Evolutionary conservation across 2,329 filamentous ascomycete genomes (phyloP), one percentile per base, ranked within the genome.

Genomic region (Hansfordia pulvinata): DNA sequence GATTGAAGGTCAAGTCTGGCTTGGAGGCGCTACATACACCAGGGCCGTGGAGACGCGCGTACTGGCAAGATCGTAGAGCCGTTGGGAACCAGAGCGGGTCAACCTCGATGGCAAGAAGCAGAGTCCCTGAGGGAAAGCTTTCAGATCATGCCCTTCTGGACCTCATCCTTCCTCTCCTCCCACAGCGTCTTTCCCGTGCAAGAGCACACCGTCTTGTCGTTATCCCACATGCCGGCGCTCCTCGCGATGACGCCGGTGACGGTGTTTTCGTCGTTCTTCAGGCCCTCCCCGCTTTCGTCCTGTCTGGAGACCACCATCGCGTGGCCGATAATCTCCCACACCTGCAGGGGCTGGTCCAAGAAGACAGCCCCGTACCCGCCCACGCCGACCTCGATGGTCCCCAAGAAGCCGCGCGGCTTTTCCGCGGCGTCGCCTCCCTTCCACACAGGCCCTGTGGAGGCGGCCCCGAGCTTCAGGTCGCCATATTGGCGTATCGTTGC

Each of bases 221-320:
- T 93, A 52, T 94, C 88, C 90, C 90, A 98, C 34, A 93, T 79
- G n/a, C 90, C 90, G 10, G 90, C 88, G 52, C 86, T 94, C 47
- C 90, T 67, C 25, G 90, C 90, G 55, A 98, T 83, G 27, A 98
- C 86, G 7, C 90, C 90, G 3, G 93, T 82, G 26, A 94, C 61
- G 12, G 85, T 93, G 49, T 92, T 73, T 29, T 75, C 66, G 46
- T 93, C 82, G 39, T 93, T 86, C 41, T 64, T 63, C 40, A 76
- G 56, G 45, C 69, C 63, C 30, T 60, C 61, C 2, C 74, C 68
- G 31, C 60, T 59, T 38, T 75, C 69, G 31, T 70, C 58, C 51
- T 74, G 62, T 34, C 49, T 75, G 23, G 83, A 80, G 25, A 96
- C 73, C 23, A 93, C 79, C 62, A 98, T 79, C 43, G 85, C 85